Evolutionary conservation across 768 basidiomycete species (phyloP).

Genomic region (Kwoniella bestiolae): DNA sequence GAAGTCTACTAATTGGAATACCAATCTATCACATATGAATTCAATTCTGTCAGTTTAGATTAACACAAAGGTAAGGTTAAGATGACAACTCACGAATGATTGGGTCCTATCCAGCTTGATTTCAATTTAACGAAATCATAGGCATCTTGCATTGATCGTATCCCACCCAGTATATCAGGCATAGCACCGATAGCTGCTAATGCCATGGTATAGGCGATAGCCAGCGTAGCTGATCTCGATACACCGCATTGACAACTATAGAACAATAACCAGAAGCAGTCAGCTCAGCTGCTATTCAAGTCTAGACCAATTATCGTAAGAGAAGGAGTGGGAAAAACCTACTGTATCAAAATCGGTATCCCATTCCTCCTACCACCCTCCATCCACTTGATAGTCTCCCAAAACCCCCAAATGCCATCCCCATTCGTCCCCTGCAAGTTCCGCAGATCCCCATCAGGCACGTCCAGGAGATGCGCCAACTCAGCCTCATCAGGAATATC

Average conservation of each 20-base stretch:
- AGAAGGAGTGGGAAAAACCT: no score
- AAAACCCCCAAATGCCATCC: constrained; percentile 41
- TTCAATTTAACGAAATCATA: constrained; percentile 55
- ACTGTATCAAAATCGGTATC: constrained; percentile 56
- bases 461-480: constrained; percentile 22
- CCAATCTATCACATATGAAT: constrained; percentile 37
- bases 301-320: no score
- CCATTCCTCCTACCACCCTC: constrained; percentile 38
- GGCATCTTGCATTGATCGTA: constrained; percentile 54
- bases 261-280: not conserved
- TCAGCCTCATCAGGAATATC: constrained; percentile 27
- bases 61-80: not conserved
- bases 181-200: constrained; percentile 46
- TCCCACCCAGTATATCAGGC: constrained; percentile 38
- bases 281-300: not conserved
- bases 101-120: constrained; percentile 51
- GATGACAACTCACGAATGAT: constrained; percentile 50
- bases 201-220: constrained; percentile 55
- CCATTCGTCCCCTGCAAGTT: constrained; percentile 7
- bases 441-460: not conserved
- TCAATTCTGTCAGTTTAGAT: not conserved
- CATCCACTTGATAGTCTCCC: constrained; percentile 49
- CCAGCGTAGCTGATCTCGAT: constrained; percentile 53
- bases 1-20: constrained; percentile 56
- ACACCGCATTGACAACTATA: constrained; percentile 57